Base-by-base conservation (phyloP, 768 basidiomycete species). In the Mrakia blollopis region DNA sequence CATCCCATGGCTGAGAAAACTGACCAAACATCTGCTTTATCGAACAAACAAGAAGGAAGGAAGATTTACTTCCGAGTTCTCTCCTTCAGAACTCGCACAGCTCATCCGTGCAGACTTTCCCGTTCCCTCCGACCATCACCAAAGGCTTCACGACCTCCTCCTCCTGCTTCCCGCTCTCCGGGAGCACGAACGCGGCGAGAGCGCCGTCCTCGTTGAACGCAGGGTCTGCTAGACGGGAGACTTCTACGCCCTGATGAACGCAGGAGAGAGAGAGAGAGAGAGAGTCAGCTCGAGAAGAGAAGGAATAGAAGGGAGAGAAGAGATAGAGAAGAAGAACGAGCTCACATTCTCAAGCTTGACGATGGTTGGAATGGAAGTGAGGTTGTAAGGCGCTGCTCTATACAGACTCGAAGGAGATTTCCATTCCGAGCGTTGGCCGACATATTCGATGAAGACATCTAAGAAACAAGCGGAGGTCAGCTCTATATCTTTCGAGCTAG, bases 71-170 rank as follows among this genome's bases (percentile, higher is more conserved):
- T 28, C 8, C 28, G 25, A 2, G 8, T 16, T 35, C 63, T 28
- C 18, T 6, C 25, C 5, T 5, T 37, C 37, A 68, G 37, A 68
- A 68, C 35, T 35, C 35, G 14, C 65, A 68, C 39, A 68, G n/a
- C 39, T 39, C 65, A 68, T 68, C 65, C 21, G 39, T 39, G n/a
- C 65, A 68, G 14, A 41, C 37, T 39, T 68, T 68, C 65, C 65
- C 65, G 35, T 35, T 39, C 39, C 65, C 65, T 39, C 65, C 65
- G 7, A 68, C 35, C 65, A 68, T 68, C 65, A 39, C 23, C 16
- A 68, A 41, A 35, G 65, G 65, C 39, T 68, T 68, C 39, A 68
- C 65, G 21, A 37, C 65, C 65, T 68, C 65, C 35, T 39, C 39
- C 18, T 18, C 39, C 39, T 68, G 21, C 35, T 2, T 25, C 61